These are phyloP conservation scores for Talaromyces liani DNA, from an alignment of 495 filamentous ascomycete species.

Conservation along the genomic window DNA sequence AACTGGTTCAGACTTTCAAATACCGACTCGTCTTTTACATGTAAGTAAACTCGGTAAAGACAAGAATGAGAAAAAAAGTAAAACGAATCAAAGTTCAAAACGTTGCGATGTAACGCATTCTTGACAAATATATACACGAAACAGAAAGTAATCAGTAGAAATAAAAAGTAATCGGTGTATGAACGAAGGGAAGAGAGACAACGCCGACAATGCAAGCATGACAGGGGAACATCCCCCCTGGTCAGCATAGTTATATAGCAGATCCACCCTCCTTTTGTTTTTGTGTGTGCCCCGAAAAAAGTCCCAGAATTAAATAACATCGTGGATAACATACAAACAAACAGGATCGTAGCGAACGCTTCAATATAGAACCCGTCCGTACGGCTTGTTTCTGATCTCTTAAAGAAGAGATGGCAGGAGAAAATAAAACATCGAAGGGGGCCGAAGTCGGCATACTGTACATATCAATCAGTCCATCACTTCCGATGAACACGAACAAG, in stretches of 20 bases:
- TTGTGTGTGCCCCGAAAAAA: neutral
- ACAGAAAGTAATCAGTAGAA: neutral
- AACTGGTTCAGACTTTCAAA: no score
- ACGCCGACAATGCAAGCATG: slow-evolving; percentile 1
- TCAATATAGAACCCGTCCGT: neutral
- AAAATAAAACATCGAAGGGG: neutral
- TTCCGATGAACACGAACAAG: neutral
- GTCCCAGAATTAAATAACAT: neutral
- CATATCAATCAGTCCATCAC: neutral
- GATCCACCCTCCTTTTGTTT: neutral
- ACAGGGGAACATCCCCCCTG: neutral
- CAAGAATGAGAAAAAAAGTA: neutral
- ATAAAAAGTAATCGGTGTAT: neutral
- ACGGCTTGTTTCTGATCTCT: neutral
- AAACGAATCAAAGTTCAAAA: neutral
- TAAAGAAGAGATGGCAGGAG: neutral
- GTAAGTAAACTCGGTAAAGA: no score
- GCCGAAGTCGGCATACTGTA: neutral
- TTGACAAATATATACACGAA: neutral
- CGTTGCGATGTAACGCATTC: neutral
- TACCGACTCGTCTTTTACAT: no score
- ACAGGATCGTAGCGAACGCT: neutral
- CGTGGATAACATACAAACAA: neutral
- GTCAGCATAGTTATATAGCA: neutral
- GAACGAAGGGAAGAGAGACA: neutral